These are phyloP conservation scores for Capsicum rhomboideum DNA, from an alignment of 257 asterid genomes.

Conservation along the genomic window DNA sequence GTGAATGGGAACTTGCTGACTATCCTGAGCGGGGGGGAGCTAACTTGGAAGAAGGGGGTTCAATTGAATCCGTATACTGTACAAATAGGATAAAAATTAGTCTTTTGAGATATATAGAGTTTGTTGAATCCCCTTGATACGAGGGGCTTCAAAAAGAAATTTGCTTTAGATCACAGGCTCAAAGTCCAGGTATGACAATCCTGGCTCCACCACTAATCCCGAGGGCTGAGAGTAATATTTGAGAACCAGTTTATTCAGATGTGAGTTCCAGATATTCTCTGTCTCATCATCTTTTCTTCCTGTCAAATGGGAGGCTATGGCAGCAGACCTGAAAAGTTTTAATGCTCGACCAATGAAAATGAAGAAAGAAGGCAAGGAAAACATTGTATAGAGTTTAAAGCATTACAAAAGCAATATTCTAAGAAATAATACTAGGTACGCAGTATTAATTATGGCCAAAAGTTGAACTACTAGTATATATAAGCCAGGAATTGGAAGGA, in stretches of 20 bases:
- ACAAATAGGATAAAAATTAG: not conserved
- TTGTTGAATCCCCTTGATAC: not conserved
- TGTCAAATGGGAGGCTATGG: constrained; percentile 52
- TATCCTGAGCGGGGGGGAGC: not conserved
- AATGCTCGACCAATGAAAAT: not conserved
- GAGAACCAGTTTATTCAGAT: constrained; percentile 37
- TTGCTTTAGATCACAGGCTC: not conserved
- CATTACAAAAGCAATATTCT: no score
- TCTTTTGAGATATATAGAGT: not conserved
- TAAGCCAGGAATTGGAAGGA: constrained; percentile 34
- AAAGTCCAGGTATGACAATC: no score
- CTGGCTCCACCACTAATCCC: not conserved
- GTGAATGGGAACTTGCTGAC: not conserved
- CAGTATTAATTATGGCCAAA: not conserved
- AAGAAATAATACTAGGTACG: not conserved
- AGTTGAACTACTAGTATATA: constrained; percentile 54
- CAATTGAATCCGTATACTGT: not conserved
- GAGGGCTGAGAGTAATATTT: not conserved
- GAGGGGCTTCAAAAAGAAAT: not conserved
- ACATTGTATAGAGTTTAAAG: not conserved
- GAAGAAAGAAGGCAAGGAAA: not conserved
- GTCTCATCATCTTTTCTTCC: constrained; percentile 71
- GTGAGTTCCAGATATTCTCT: constrained; percentile 80
- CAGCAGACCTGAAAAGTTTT: constrained; percentile 48
- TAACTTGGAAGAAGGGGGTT: not conserved